Evolutionary conservation across 2,329 filamentous ascomycete genomes (phyloP), one percentile per base, ranked within the genome.

Genomic region (Penicillium sp.): DNA sequence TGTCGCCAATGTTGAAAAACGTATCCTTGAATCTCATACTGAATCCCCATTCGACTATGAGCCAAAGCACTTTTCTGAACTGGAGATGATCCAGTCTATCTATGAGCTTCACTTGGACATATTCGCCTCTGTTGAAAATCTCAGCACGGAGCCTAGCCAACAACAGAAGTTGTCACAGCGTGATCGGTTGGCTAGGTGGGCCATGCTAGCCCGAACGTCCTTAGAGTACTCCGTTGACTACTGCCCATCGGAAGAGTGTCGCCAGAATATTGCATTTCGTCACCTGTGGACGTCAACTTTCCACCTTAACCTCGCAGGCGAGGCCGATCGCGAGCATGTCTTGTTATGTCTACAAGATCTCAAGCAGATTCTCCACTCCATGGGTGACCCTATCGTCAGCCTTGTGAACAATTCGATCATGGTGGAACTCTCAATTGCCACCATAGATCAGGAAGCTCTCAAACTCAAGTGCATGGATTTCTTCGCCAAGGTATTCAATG

Each of bases 391-490:
- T 27, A 75, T 79, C 7, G 71, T 79, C 0, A 84, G 90, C 13
- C 79, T 98, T 14, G 79, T 88, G 4, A 98, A 99, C 72, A 98
- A 96, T 68, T 84, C 86, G 1, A 84, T 93, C 21, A 96, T 99
- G 87, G 86, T 91, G 0, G 90, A 95, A 60, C 84, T 99, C 49
- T 97, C 93, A 0, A 77, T 86, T 2, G 82, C 84, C n/a, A 90
- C 91, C 0, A 88, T 95, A 8, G 93, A 98, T 61, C 87, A 91
- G 54, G 93, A 99, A 71, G 89, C 97, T 26, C 93, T 91, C 13
- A 92, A 93, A 67, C 82, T 98, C 33, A 96, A 91, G 14, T 98
- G 93, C 0, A 95, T 96, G 85, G 93, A 97, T 69, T 98, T 98
- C 73, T 98, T 99, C 74, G 82, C 92, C 50, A 90, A 88, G 37